Evolutionary conservation across 768 basidiomycete species (phyloP).

Genomic region (Pilatotrama ljubarskyi): DNA sequence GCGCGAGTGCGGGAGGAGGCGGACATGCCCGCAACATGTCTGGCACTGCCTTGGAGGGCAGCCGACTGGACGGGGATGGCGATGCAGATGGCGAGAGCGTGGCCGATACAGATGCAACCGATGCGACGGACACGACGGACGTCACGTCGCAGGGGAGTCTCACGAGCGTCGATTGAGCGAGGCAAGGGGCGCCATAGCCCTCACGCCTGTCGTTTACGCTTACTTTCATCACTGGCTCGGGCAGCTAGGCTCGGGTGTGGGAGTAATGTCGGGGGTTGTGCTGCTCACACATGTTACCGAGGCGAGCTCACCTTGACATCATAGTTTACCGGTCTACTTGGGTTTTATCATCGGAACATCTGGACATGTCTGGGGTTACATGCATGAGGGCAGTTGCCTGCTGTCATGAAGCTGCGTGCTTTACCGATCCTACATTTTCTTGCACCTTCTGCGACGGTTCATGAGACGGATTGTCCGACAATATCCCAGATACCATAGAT

Average conservation of each 20-base stretch:
- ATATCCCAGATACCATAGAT: too few relatives aligned
- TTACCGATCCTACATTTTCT: too few relatives aligned
- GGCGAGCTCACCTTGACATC: not conserved
- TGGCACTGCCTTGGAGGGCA: not conserved
- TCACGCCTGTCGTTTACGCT: not conserved
- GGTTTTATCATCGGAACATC: too few relatives aligned
- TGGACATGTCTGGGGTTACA: too few relatives aligned
- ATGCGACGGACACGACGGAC: slow-evolving; percentile 42
- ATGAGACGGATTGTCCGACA: too few relatives aligned
- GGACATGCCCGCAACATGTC: not conserved
- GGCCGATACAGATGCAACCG: slow-evolving; percentile 38
- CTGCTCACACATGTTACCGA: too few relatives aligned
- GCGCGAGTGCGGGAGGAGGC: not conserved
- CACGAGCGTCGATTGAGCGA: slow-evolving; percentile 44
- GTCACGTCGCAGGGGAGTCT: slow-evolving; percentile 42
- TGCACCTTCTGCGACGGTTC: too few relatives aligned
- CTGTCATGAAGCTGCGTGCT: too few relatives aligned
- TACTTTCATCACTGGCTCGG: not conserved
- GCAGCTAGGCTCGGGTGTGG: too few relatives aligned
- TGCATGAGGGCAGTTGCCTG: too few relatives aligned
- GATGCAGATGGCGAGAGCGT: slow-evolving; percentile 36
- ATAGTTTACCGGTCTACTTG: not conserved
- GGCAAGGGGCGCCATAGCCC: not conserved
- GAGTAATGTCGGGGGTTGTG: too few relatives aligned
- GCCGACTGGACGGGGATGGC: slow-evolving; percentile 22